These are phyloP conservation scores for Candida freyschussii DNA, from an alignment of 1,139 yeast genomes.

Conservation along the genomic window DNA sequence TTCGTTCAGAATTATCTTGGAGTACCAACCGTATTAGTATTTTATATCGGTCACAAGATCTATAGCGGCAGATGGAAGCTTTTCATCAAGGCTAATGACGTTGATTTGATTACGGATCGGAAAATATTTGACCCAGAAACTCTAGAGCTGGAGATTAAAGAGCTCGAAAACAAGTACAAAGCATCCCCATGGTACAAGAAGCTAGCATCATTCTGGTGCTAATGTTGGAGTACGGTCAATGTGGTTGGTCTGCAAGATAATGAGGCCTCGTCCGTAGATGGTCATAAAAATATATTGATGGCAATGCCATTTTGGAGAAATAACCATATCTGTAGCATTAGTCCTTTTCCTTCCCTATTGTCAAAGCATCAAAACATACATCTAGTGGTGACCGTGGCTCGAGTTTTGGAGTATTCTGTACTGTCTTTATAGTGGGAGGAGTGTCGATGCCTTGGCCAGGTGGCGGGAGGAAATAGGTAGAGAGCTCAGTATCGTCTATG, in stretches of 20 bases:
- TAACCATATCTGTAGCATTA: no score
- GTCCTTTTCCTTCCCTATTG: no score
- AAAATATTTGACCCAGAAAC: slow-evolving; percentile 36
- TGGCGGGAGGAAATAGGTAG: slow-evolving; percentile 22
- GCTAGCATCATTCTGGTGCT: slow-evolving; percentile 11
- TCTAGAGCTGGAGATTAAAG: slow-evolving; percentile 15
- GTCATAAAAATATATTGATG: no score
- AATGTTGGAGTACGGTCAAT: no score
- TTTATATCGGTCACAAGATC: slow-evolving; percentile 40
- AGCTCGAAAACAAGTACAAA: slow-evolving; percentile 9
- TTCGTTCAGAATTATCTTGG: slow-evolving; percentile 52
- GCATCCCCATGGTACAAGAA: slow-evolving; percentile 9
- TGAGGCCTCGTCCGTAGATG: no score
- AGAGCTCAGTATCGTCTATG: slow-evolving; percentile 24
- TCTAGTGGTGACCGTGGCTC: slow-evolving; percentile 9
- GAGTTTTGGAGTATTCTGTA: slow-evolving; percentile 12
- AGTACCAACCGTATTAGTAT: slow-evolving; percentile 21
- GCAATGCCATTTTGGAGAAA: no score
- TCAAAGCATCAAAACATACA: no score
- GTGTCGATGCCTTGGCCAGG: slow-evolving; percentile 26
- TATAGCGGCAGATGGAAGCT: slow-evolving; percentile 12
- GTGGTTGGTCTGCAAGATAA: no score
- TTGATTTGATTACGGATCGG: slow-evolving; percentile 51
- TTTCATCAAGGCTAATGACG: slow-evolving; percentile 33
- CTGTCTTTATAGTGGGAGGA: slow-evolving; percentile 15